Evolutionary conservation across 2,329 filamentous ascomycete genomes (phyloP).

Genomic region (Cadophora malorum): DNA sequence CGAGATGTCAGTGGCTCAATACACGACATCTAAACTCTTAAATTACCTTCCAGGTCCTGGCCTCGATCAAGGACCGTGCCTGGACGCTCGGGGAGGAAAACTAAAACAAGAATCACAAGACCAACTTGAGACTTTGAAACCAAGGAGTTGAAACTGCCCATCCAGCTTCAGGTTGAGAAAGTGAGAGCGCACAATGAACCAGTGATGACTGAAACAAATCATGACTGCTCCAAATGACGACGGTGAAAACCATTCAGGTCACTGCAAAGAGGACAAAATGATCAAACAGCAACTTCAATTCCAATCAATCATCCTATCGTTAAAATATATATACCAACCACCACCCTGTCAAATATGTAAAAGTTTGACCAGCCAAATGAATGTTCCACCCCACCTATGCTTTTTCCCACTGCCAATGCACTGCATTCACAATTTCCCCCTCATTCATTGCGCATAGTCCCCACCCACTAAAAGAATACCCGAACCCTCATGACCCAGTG

Average conservation of each 20-base stretch:
- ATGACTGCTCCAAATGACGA: too few species aligned
- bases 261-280: not conserved
- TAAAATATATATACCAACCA: constrained; percentile 15
- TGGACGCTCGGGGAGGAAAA: too few species aligned
- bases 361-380: constrained; percentile 15
- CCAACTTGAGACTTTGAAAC: too few species aligned
- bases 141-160: too few species aligned
- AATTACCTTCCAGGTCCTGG: too few species aligned
- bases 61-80: too few species aligned
- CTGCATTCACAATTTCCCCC: not conserved
- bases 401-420: not conserved
- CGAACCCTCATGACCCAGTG: constrained; percentile 6
- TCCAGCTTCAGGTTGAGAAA: too few species aligned
- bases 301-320: constrained; percentile 15
- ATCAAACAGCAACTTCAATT: constrained; percentile 15
- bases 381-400: constrained; percentile 8
- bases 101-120: too few species aligned
- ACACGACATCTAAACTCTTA: too few species aligned
- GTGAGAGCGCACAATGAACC: too few species aligned
- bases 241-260: not conserved
- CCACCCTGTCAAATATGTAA: not conserved
- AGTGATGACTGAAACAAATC: too few species aligned
- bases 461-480: not conserved
- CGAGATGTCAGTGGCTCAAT: too few species aligned
- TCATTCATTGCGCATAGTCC: constrained; percentile 10